Percentiles rank a stretch among this genome's conserved stretches.
These are phyloP conservation scores for Penicillium lividum DNA, from an alignment of 495 filamentous ascomycete species.

Conservation along the genomic window DNA sequence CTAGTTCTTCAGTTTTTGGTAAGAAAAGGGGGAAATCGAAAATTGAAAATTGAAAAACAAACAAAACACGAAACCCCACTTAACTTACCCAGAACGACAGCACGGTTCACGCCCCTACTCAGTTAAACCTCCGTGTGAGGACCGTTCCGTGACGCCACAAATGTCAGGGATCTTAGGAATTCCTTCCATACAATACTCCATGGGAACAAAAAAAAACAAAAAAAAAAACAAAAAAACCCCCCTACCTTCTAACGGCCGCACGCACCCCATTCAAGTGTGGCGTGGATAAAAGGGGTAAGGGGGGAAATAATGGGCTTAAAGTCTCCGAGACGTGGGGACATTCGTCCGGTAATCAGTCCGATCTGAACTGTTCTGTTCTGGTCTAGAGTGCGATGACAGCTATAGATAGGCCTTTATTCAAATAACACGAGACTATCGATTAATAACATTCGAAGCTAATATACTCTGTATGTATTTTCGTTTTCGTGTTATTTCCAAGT, in stretches of 20 bases:
- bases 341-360: constrained; percentile 36
- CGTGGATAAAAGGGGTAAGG: constrained; percentile 15
- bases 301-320: constrained; percentile 16
- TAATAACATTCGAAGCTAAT: too few relatives aligned
- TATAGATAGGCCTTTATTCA: constrained; percentile 36
- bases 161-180: constrained; percentile 19
- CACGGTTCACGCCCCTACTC: constrained; percentile 27
- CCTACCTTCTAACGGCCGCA: constrained; percentile 11
- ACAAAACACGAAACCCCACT: constrained; percentile 4
- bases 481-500: too few relatives aligned
- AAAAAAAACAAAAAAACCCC: not conserved
- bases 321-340: constrained; percentile 31
- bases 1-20: not conserved
- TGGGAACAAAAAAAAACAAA: not conserved
- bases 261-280: constrained; percentile 14
- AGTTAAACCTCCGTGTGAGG: constrained; percentile 30
- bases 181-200: not conserved
- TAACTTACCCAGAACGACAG: constrained; percentile 12
- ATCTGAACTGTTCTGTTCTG: constrained; percentile 15
- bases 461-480: too few relatives aligned
- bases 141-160: constrained; percentile 23
- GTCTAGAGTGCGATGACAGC: constrained; percentile 11
- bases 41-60: constrained; percentile 8
- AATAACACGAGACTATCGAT: not conserved
- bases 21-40: constrained; percentile 3